Conservation (phyloP, 495 filamentous ascomycete genomes). For the Lasiosphaeria miniovina region DNA sequence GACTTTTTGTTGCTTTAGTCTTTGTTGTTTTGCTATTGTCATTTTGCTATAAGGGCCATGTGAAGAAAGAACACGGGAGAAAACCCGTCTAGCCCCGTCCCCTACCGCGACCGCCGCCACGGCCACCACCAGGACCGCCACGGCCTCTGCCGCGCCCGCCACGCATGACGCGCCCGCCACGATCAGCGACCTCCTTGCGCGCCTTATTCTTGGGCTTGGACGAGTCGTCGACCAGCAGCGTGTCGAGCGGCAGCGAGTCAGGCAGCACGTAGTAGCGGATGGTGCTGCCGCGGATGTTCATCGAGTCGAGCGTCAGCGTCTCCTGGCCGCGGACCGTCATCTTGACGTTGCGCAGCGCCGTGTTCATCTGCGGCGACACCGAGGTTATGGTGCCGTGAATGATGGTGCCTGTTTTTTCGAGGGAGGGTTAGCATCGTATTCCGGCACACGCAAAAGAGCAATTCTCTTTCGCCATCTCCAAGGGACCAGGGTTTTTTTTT, state of each 20-base stretch:
- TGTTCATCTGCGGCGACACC: slow-evolving; percentile 97
- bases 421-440: background rate
- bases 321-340: slow-evolving; percentile 88
- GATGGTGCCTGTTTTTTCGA: slow-evolving; percentile 66
- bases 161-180: slow-evolving; percentile 54
- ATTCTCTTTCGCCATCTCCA: too few relatives aligned
- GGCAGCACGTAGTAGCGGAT: slow-evolving; percentile 90
- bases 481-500: too few relatives aligned
- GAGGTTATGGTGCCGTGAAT: slow-evolving; percentile 93
- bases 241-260: slow-evolving; percentile 90
- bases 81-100: slow-evolving; percentile 16
- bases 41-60: too few relatives aligned
- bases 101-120: slow-evolving; percentile 17
- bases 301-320: slow-evolving; percentile 82
- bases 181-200: slow-evolving; percentile 78
- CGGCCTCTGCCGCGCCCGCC: slow-evolving; percentile 62
- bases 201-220: slow-evolving; percentile 99
- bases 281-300: slow-evolving; percentile 91
- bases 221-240: slow-evolving; percentile 89
- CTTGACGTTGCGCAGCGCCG: slow-evolving; percentile 85
- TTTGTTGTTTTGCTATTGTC: too few relatives aligned
- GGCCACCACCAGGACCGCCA: slow-evolving; percentile 12
- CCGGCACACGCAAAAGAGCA: background rate
- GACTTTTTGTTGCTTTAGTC: too few relatives aligned
- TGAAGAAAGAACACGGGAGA: too few relatives aligned